Percentiles rank a stretch among this genome's conserved stretches.
These are phyloP conservation scores for Talaromyces wortmannii DNA, from an alignment of 495 filamentous ascomycete genomes.

Conservation along the genomic window DNA sequence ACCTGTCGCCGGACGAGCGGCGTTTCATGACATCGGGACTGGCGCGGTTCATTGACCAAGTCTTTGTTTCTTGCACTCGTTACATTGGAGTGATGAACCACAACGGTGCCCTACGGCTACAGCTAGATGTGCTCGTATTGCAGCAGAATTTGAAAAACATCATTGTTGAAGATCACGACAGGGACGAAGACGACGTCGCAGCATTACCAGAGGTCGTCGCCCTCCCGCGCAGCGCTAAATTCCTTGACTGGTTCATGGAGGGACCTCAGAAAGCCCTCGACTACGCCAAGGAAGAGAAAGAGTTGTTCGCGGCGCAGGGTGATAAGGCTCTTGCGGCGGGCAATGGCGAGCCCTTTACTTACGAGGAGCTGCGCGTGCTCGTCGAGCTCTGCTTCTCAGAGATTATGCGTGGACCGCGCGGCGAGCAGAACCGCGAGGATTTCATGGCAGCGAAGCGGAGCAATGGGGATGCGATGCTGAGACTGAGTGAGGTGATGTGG, in stretches of 20 bases:
- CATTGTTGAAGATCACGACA: constrained; percentile 26
- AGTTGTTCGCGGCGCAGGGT: constrained; percentile 26
- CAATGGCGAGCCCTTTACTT: constrained; percentile 52
- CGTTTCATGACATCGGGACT: constrained; percentile 71
- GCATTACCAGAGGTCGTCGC: constrained; percentile 45
- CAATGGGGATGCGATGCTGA: constrained; percentile 66
- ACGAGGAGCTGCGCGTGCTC: constrained; percentile 78
- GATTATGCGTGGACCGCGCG: constrained; percentile 45
- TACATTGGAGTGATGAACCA: constrained; percentile 65
- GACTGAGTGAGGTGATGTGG: constrained; percentile 79
- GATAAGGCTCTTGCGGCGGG: constrained; percentile 29
- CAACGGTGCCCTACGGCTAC: constrained; percentile 71
- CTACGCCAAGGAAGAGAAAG: constrained; percentile 53
- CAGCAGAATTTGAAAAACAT: constrained; percentile 95
- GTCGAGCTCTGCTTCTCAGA: constrained; percentile 86
- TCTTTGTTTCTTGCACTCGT: constrained; percentile 57
- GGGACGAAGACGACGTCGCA: constrained; percentile 6
- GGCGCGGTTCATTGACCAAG: constrained; percentile 60
- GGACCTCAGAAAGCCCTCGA: constrained; percentile 66
- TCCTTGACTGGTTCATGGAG: constrained; percentile 71
- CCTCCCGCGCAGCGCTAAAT: constrained; percentile 63
- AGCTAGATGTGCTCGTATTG: constrained; percentile 85
- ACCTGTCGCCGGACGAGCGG: constrained; percentile 53
- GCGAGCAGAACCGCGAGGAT: constrained; percentile 65
- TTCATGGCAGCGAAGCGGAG: constrained; percentile 65